These are phyloP conservation scores for Funneliformis caledonium DNA, from an alignment of 371 early-diverging fungal genomes.

Conservation along the genomic window DNA sequence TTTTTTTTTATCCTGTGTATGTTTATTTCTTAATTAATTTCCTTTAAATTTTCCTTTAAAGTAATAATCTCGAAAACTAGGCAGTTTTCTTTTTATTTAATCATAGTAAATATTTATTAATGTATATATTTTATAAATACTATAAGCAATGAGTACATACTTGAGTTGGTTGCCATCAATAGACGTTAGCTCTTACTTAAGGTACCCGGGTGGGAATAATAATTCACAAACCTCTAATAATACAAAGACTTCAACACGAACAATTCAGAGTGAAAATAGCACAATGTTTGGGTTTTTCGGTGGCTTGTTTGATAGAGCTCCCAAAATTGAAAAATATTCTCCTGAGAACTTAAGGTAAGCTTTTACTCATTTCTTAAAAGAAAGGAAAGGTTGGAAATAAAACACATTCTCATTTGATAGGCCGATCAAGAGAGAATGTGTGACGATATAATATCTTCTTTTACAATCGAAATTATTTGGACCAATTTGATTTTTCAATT, in stretches of 20 bases:
- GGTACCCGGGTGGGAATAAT: neutral
- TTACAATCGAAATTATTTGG: neutral
- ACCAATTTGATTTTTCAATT: neutral
- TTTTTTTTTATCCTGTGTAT: too few relatives aligned
- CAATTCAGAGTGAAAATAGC: neutral
- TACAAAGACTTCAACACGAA: neutral
- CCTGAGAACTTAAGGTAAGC: slow-evolving; percentile 26
- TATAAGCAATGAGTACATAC: neutral
- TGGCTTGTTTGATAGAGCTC: neutral
- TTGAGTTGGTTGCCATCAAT: neutral
- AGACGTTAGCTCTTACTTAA: neutral
- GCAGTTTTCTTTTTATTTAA: too few relatives aligned
- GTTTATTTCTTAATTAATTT: too few relatives aligned
- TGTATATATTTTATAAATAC: neutral
- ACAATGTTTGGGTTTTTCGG: slow-evolving; percentile 11
- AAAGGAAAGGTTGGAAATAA: neutral
- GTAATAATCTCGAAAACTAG: too few relatives aligned
- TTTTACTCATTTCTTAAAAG: neutral
- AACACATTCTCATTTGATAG: neutral
- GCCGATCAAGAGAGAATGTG: neutral
- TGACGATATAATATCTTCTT: neutral
- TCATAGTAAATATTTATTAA: neutral
- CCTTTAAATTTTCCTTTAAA: too few relatives aligned
- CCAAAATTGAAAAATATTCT: slow-evolving; percentile 31
- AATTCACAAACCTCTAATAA: neutral